Evolutionary conservation across 768 basidiomycete species (phyloP).

Genomic region (Lactifluus pinguis): DNA sequence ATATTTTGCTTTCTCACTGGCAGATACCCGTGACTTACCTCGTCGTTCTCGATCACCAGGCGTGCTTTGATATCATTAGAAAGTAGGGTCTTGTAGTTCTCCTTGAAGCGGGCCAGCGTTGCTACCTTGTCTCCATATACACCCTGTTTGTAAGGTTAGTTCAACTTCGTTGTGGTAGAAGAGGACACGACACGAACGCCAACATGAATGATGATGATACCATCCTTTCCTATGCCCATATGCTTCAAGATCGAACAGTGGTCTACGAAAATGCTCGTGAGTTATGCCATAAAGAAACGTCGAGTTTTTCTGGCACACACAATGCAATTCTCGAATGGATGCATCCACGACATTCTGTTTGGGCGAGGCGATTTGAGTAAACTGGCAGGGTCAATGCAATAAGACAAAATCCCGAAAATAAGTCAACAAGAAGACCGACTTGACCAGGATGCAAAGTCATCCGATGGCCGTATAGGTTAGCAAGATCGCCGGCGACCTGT

Average conservation of each 20-base stretch:
- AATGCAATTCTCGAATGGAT: slow-evolving; percentile 70
- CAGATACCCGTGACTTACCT: slow-evolving; percentile 37
- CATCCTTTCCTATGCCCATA: slow-evolving; percentile 76
- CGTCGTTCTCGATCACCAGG: slow-evolving; percentile 90
- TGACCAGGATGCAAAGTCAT: slow-evolving; percentile 88
- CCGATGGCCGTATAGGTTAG: slow-evolving; percentile 43
- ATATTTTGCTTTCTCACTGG: background rate
- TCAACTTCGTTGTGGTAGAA: background rate
- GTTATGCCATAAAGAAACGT: background rate
- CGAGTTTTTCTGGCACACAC: slow-evolving; percentile 16
- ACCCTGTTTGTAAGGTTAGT: slow-evolving; percentile 33
- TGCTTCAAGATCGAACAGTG: slow-evolving; percentile 82
- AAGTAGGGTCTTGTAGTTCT: slow-evolving; percentile 52
- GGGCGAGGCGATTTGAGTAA: slow-evolving; percentile 73
- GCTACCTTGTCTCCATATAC: slow-evolving; percentile 72
- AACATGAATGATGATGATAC: slow-evolving; percentile 83
- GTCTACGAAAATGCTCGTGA: slow-evolving; percentile 28
- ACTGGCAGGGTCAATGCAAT: slow-evolving; percentile 26
- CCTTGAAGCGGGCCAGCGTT: slow-evolving; percentile 64
- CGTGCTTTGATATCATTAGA: slow-evolving; percentile 57
- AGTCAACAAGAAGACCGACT: slow-evolving; percentile 9
- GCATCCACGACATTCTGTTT: slow-evolving; percentile 64
- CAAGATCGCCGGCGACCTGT: slow-evolving; percentile 35
- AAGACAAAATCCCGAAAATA: background rate
- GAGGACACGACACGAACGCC: slow-evolving; percentile 38